Evolutionary conservation across 1,284 basidiomycete species (phyloP), one percentile per base, ranked within the genome.

Genomic region (Fomitopsis pinicola): DNA sequence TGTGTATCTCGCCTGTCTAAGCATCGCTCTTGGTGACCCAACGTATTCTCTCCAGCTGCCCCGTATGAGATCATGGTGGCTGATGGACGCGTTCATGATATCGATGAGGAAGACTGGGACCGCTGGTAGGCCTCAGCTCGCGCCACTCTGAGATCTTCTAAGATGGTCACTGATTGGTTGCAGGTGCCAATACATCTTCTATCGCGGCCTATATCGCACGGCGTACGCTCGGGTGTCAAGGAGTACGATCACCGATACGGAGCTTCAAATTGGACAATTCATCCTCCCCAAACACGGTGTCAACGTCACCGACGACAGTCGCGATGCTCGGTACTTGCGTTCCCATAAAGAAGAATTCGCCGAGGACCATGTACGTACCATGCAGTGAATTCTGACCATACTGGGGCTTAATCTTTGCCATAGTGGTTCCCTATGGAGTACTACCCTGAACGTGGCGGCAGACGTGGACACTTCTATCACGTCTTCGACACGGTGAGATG

Each of bases 141-240:
- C 33, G 52, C 10, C 33, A 8, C 19, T 12, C 15, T 22, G 12
- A 2, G 14, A 15, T 19, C 3, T 14, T 12, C 15, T 22, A 4
- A 2, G 14, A 15, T 19, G 9, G 10, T 26, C 26, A 22, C 22
- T 53, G 28, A 59, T 33, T n/a, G n/a, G 33, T 7, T 8, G 66
- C 60, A 89, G 91, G 90, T 95, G 94, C 76, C 90, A 95, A 78
- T 95, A 95, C 69, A 91, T 96, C 55, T 78, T 93, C 28, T 96
- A 93, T 73, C 83, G 92, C 19, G 90, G 89, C 1, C 69, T 95
- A 35, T 91, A 94, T 77, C 82, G 92, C 28, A 90, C 92, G 2
- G 81, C 85, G n/a, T 91, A 91, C 68, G 87, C 85, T 4, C 83
- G 89, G 33, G 73, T 91, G 52, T 91, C 89, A 7, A 82, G 87